Evolutionary conservation across 2,329 filamentous ascomycete genomes (phyloP), one percentile per base, ranked within the genome.

Genomic region (Mycogone perniciosa): DNA sequence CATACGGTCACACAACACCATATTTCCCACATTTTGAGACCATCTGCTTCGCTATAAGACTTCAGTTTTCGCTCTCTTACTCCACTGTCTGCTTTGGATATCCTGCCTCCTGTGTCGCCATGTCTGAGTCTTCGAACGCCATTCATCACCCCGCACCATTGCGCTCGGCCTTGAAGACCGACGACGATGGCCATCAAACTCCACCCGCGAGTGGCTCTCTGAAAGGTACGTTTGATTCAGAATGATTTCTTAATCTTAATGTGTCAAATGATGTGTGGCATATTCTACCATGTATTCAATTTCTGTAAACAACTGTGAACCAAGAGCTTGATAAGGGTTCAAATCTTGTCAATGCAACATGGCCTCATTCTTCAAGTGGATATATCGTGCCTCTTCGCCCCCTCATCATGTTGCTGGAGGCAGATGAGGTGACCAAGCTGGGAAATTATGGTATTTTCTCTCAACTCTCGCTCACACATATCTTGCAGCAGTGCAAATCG

Each of bases 401-500:
- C n/a, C 40, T 44, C 41, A 31, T 40, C 35, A 45, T 44, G 50
- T 40, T 44, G 34, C 29, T 13, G 33, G 13, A 35, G 31, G 47
- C 42, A 41, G 44, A 38, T 37, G 42, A 51, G 31, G 31, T 35
- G 40, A 37, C 44, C 29, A 31, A 30, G 39, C 29, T 26, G 11
- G 35, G 41, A 51, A 7, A 29, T 7, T 31, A 34, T 13, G 31
- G 7, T 20, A 29, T 34, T 13, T 13, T 35, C 8, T 30, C 11
- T 20, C 33, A 43, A 33, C 38, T 47, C 20, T 27, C 13, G 48
- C 52, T 53, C 55, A 61, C 47, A 43, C 41, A 45, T 27, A 26
- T 29, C 7, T 31, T 33, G 39, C 51, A 68, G 79, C 77, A 51
- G 80, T 82, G 48, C 78, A 82, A 60, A 82, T 82, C 53, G 74